Evolutionary conservation across 2,329 filamentous ascomycete genomes (phyloP), one percentile per base, ranked within the genome.

Genomic region (Curvularia spicifera): DNA sequence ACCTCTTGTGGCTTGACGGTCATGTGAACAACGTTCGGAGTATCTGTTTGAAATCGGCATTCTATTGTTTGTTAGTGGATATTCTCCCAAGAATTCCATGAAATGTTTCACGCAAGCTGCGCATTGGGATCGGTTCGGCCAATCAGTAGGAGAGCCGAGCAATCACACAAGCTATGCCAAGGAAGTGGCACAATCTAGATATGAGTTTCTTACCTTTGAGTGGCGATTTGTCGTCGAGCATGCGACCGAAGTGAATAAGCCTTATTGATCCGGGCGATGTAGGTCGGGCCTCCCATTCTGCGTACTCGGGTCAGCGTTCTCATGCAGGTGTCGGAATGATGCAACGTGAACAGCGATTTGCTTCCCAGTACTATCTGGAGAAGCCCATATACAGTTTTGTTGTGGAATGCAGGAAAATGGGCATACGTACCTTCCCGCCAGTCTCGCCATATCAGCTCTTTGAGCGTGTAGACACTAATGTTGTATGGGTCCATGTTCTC

Each of bases 11-110:
- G 93, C 68, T 91, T 90, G 68, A 97, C 88, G 5, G 91, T 94
- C 92, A 97, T 96, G 77, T 97, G 93, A n/a, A 97, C 88, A 28
- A 96, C 91, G 66, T 96, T 96, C 7, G 91, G 86, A 10, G 84
- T 81, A 62, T 92, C 89, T 29, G 83, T 82, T 71, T 86, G 90
- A 72, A 96, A 92, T 60, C 87, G 89, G 71, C 91, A 93, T 65
- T 93, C 92, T 96, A 55, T 28, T 26, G 3, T 8, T 33, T 51
- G 56, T 69, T 31, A 71, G 61, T 39, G 35, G 47, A 24, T 55
- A 39, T 8, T 15, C 46, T 45, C 18, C 49, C 29, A 28, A 33
- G 12, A n/a, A 26, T 13, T 31, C 13, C 18, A 26, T 31, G 15
- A 28, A 37, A 13, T 44, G 6, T 47, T 29, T 39, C 35, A 29